Percentiles rank a stretch among this genome's conserved stretches.
Conservation (phyloP, 1,284 basidiomycete genomes). For the Anthracocystis walkeri region DNA sequence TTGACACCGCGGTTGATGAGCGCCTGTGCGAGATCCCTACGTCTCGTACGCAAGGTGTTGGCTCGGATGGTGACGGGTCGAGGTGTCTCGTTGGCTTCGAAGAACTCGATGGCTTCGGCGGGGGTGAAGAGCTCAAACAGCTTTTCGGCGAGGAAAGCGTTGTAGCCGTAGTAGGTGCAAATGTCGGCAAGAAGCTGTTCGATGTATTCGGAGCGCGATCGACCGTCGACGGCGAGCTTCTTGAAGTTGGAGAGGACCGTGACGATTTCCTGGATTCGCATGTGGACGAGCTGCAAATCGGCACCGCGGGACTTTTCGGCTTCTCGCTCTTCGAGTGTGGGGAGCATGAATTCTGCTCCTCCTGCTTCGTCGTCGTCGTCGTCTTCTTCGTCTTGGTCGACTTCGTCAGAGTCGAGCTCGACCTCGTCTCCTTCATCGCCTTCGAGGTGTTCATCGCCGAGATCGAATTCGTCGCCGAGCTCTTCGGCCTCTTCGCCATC, state of each 20-base stretch:
- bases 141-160: conserved; percentile 93
- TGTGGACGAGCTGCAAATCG: conserved; percentile 84
- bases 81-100: conserved; percentile 96
- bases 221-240: conserved; percentile 73
- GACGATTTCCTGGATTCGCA: conserved; percentile 88
- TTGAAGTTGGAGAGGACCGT: conserved; percentile 74
- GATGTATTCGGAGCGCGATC: conserved; percentile 82
- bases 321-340: conserved; percentile 83
- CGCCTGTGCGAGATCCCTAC: conserved; percentile 92
- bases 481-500: conserved; percentile 53
- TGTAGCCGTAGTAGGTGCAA: conserved; percentile 90
- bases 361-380: conserved; percentile 62
- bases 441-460: conserved; percentile 32
- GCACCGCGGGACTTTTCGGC: conserved; percentile 75
- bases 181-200: conserved; percentile 83
- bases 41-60: conserved; percentile 92
- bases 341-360: conserved; percentile 78
- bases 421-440: conserved; percentile 51
- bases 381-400: background rate
- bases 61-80: conserved; percentile 97
- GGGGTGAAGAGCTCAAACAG: conserved; percentile 93
- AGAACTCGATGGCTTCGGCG: conserved; percentile 92
- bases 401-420: conserved; percentile 26
- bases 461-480: conserved; percentile 55
- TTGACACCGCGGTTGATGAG: conserved; percentile 96